Base-by-base conservation (phyloP, 108 stramenopile genomes). In the Cyclostephanos invisitatus region DNA sequence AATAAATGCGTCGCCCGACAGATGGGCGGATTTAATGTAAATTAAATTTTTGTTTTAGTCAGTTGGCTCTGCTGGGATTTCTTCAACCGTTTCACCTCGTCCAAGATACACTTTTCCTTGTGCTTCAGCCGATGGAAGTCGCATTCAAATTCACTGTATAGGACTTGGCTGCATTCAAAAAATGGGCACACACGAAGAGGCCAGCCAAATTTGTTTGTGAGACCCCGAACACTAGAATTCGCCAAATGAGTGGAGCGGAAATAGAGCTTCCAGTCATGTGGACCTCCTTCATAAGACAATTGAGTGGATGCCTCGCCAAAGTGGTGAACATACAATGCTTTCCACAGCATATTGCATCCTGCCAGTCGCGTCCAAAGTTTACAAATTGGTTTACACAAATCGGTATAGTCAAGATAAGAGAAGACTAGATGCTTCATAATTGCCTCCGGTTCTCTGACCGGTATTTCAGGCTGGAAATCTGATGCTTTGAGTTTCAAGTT, bases 351-450 rank as follows among this genome's bases (percentile, higher is more conserved):
- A 46, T 46, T 15, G 44, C 14, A 46, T 46, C 44, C 44, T 15
- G 44, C 44, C 44, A 46, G 14, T 15, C 44, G 44, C 44, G 44
- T 46, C 44, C 44, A 46, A 14, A 46, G 44, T 46, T 46, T 46
- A 15, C 44, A 46, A 3, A 46, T 46, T 46, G 44, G 44, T 46
- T 46, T 46, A 46, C 1, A 2, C 14, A 46, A 46, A 46, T 46
- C 44, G 2, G 0, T 14, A 15, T 46, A 46, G 44, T 46, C 44
- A 2, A 46, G 44, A 46, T 46, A 46, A 46, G 44, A 15, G 44
- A 46, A 46, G 44, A 46, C 15, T 3, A 58, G 56, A 46, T 69
- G 40, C 46, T 2, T 25, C 68, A 58, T 3, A 12, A 58, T 15
- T 58, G 25, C 27, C 53, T 44, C 37, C 1, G 25, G 64, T 27